Conservation (phyloP, 164 flowering plant species). For the Piper longum region DNA sequence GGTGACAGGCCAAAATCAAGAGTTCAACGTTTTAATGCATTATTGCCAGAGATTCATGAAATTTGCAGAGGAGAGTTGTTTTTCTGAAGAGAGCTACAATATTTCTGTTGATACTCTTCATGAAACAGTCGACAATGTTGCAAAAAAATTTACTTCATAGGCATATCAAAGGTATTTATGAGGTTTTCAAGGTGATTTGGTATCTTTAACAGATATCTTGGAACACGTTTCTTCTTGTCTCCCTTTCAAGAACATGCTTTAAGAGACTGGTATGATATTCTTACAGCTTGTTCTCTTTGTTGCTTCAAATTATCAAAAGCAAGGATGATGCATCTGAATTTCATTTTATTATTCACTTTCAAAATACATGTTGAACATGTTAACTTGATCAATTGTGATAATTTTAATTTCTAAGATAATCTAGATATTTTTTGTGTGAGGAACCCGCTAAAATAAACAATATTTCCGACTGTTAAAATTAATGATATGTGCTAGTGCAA, state of each 20-base stretch:
- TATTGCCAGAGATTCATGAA: constrained; percentile 7
- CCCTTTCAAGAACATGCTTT: too few species aligned
- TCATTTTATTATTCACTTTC: too few species aligned
- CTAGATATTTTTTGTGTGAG: neutral
- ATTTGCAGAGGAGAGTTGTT: constrained; percentile 6
- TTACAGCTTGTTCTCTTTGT: too few species aligned
- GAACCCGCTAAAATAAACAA: too few species aligned
- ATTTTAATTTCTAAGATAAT: neutral
- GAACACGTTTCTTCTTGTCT: too few species aligned
- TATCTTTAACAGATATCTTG: too few species aligned
- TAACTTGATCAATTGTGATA: neutral
- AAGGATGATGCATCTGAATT: too few species aligned
- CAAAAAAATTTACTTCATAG: neutral
- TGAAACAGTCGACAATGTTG: constrained; percentile 4
- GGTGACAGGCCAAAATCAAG: constrained; percentile 1
- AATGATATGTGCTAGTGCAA: too few species aligned
- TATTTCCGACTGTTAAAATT: too few species aligned
- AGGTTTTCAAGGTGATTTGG: neutral
- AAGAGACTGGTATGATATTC: too few species aligned
- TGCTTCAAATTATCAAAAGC: too few species aligned
- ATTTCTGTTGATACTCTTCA: constrained; percentile 12
- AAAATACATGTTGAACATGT: neutral
- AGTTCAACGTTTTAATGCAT: neutral
- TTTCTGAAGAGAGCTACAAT: neutral
- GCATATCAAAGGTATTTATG: neutral